Evolutionary conservation across 1,139 yeast genomes (phyloP), one percentile per base, ranked within the genome.

Genomic region (Fermentozyma sake): DNA sequence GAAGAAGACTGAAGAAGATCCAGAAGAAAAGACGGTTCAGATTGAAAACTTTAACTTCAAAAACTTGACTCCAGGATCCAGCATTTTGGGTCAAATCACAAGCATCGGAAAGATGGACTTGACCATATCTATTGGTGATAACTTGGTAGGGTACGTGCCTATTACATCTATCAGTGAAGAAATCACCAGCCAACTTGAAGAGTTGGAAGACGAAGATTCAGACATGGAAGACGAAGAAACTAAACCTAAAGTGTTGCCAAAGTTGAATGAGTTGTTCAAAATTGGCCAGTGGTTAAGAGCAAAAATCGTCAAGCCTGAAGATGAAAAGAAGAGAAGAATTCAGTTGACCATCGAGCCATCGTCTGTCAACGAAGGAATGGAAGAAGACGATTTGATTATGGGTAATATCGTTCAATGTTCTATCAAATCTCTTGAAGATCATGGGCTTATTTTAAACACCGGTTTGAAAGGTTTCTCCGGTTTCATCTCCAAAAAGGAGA

Each of bases 251-350:
- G 69, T 67, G 28, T 61, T 79, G 31, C 93, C 94, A 10, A 56
- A 66, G 10, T 62, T 85, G 34, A 50, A 60, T 2, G 48, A 63
- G 2, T 52, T 75, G 30, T 87, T 89, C 58, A 51, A 56, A 26
- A 44, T 74, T 22, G 97, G 97, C 8, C 93, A 85, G 53, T 91
- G 94, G 87, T 59, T 91, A 26, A 75, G 93, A 44, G 95, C 94
- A 15, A 61, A 70, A 31, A 87, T 89, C 6, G 68, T 71, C 6
- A 71, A 71, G 23, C 36, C 43, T 15, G 34, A 38, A 18, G 42
- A 35, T 9, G 39, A 37, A 15, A 39, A 42, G 10, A 64, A 61
- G 36, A 82, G 78, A 52, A 76, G 81, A 50, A 72, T 91, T 23
- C 80, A 78, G 39, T 65, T 91, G 26, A 68, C 85, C 8, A 65